Evolutionary conservation across 23 red algal genomes (phyloP).

Genomic region (Gracilariopsis chorda): DNA sequence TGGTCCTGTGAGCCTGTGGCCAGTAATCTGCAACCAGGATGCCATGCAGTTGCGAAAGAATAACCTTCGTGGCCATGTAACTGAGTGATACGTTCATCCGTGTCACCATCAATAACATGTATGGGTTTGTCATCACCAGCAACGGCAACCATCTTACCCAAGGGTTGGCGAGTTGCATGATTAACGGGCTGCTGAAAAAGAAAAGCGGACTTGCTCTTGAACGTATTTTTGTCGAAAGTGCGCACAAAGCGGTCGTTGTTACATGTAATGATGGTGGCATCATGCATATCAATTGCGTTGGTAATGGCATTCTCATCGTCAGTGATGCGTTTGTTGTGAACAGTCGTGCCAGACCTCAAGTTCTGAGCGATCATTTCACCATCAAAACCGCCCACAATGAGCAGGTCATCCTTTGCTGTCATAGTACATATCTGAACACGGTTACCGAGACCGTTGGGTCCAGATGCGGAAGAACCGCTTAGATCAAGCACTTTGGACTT

Average conservation of each 20-base stretch:
- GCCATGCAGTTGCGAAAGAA: conserved; percentile 86
- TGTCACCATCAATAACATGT: conserved; percentile 29
- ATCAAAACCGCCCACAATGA: conserved; percentile 58
- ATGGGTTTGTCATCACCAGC: conserved; percentile 59
- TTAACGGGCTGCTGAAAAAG: conserved; percentile 56
- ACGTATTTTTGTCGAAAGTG: conserved; percentile 53
- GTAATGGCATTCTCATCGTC: conserved; percentile 82
- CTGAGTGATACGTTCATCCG: not conserved
- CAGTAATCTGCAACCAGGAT: conserved; percentile 61
- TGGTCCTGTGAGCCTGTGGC: conserved; percentile 89
- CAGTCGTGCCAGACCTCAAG: not conserved
- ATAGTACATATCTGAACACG: conserved; percentile 66
- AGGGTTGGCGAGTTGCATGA: conserved; percentile 53
- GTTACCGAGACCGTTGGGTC: not conserved
- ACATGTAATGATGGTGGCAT: conserved; percentile 29
- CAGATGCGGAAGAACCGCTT: not conserved
- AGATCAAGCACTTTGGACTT: conserved; percentile 28
- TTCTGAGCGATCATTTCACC: conserved; percentile 71
- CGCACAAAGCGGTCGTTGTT: conserved; percentile 76
- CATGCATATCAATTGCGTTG: conserved; percentile 70
- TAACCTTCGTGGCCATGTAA: conserved; percentile 70
- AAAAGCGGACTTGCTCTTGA: not conserved
- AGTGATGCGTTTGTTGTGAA: conserved; percentile 50
- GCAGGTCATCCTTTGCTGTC: conserved; percentile 18
- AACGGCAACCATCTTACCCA: conserved; percentile 52